A percentile compares a stretch with the other conserved stretches of the same genome.
These are phyloP conservation scores for Andrographis paniculata DNA, from an alignment of 305 asterid genomes.

Conservation along the genomic window DNA sequence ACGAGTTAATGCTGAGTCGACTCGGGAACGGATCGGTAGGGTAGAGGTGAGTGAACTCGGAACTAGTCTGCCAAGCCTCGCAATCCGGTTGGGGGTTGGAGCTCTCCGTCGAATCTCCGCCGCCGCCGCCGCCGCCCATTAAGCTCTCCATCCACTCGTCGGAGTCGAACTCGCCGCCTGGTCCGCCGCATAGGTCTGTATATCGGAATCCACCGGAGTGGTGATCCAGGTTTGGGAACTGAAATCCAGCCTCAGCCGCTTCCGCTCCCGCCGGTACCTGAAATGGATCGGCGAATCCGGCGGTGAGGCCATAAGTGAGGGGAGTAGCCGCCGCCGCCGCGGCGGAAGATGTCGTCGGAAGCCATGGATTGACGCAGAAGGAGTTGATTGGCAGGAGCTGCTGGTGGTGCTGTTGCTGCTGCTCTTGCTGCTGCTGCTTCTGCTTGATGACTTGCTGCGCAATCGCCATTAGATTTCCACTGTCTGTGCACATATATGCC, in stretches of 20 bases:
- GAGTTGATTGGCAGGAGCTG: slow-evolving; percentile 43
- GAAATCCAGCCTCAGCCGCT: slow-evolving; percentile 46
- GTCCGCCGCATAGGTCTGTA: slow-evolving; percentile 35
- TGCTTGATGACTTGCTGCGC: slow-evolving; percentile 93
- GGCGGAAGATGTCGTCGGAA: slow-evolving; percentile 15
- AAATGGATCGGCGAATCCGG: slow-evolving; percentile 61
- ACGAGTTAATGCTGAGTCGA: slow-evolving; percentile 52
- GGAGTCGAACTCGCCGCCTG: slow-evolving; percentile 79
- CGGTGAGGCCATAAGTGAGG: slow-evolving; percentile 31
- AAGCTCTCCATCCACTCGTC: slow-evolving; percentile 98
- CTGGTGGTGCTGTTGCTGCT: slow-evolving; percentile 46
- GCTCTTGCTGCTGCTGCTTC: slow-evolving; percentile 83
- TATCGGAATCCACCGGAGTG: slow-evolving; percentile 32
- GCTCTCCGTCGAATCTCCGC: slow-evolving; percentile 54
- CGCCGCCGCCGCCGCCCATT: slow-evolving; percentile 47
- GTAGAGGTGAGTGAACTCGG: slow-evolving; percentile 36
- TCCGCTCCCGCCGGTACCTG: slow-evolving; percentile 45
- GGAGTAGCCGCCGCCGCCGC: slow-evolving; percentile 27
- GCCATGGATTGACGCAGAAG: slow-evolving; percentile 43
- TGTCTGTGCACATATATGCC: slow-evolving; percentile 93
- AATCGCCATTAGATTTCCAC: slow-evolving; percentile 95
- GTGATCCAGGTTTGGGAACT: slow-evolving; percentile 54
- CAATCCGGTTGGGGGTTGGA: slow-evolving; percentile 47
- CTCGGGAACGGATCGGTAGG: slow-evolving; percentile 67
- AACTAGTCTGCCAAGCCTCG: slow-evolving; percentile 49